Conservation (phyloP, 2,329 filamentous ascomycete genomes). For the Alternaria alternata region DNA sequence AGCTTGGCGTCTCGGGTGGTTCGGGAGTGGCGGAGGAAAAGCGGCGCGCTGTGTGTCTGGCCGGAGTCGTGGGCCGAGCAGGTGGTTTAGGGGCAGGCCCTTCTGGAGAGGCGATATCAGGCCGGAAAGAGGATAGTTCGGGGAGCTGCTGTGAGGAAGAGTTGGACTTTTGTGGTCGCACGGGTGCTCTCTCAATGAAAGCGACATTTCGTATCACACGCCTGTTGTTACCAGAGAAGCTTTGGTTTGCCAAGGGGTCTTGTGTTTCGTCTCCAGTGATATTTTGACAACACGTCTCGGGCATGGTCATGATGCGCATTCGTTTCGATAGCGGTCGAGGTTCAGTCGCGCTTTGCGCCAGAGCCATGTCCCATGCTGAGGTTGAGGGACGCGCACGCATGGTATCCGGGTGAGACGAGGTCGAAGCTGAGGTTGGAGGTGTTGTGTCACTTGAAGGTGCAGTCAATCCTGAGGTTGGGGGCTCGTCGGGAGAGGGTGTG, state of each 20-base stretch:
- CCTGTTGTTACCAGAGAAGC: conserved; percentile 16
- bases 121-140: conserved; percentile 25
- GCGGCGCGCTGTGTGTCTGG: not conserved
- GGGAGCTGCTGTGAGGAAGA: not conserved
- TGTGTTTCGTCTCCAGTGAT: not conserved
- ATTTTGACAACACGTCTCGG: not conserved
- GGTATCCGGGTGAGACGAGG: not conserved
- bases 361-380: not conserved
- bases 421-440: not conserved
- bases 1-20: conserved; percentile 30
- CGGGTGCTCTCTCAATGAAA: conserved; percentile 18
- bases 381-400: not conserved
- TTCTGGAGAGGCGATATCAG: conserved; percentile 9
- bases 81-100: conserved; percentile 1
- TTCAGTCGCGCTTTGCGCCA: not conserved
- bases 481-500: conserved; percentile 22
- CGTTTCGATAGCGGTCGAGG: conserved; percentile 18
- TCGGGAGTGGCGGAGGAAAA: conserved; percentile 6
- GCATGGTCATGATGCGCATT: conserved; percentile 15
- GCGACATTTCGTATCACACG: conserved; percentile 4
- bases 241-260: not conserved
- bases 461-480: conserved; percentile 27
- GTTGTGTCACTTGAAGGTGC: conserved; percentile 11
- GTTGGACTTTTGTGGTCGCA: not conserved
- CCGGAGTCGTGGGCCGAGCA: not conserved